phyloP scores from a whole-genome alignment of 768 basidiomycete genomes.

The Coprinopsis marcescibilis region DNA sequence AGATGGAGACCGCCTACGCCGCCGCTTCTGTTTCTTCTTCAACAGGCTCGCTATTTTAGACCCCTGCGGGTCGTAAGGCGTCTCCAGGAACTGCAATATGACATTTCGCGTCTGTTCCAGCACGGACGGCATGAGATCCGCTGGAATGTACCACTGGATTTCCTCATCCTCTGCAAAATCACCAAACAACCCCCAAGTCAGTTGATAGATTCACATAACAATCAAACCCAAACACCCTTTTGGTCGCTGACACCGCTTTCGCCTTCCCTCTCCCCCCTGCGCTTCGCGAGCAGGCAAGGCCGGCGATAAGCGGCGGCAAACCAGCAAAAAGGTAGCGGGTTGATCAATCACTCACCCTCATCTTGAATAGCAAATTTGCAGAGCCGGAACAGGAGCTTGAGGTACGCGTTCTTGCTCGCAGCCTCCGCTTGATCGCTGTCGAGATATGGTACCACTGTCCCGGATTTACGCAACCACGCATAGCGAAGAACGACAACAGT shows the following conservation, averaged over 20 bases:
- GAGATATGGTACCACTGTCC: constrained; percentile 72
- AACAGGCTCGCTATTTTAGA: constrained; percentile 71
- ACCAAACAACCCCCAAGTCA: no score
- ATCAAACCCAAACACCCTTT: no score
- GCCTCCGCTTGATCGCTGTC: constrained; percentile 72
- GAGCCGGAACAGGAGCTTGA: constrained; percentile 84
- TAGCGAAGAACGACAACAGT: background rate
- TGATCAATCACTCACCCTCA: constrained; percentile 54
- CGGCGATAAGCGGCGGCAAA: background rate
- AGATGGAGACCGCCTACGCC: constrained; percentile 43
- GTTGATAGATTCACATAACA: no score
- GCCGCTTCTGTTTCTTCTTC: constrained; percentile 53
- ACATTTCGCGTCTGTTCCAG: constrained; percentile 66
- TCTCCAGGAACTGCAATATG: constrained; percentile 77
- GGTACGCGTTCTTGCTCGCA: constrained; percentile 67
- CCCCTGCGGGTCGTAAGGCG: constrained; percentile 75
- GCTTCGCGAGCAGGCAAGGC: background rate
- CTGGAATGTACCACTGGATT: constrained; percentile 82
- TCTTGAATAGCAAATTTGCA: constrained; percentile 56
- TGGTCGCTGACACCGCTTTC: no score
- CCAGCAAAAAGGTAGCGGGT: no score
- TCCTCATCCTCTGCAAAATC: constrained; percentile 57
- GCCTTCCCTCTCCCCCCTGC: constrained; percentile 50
- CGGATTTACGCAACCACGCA: background rate
- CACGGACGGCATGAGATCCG: constrained; percentile 57